These are phyloP conservation scores for Nemania sp. DNA, from an alignment of 2,329 filamentous ascomycete species.

Conservation along the genomic window DNA sequence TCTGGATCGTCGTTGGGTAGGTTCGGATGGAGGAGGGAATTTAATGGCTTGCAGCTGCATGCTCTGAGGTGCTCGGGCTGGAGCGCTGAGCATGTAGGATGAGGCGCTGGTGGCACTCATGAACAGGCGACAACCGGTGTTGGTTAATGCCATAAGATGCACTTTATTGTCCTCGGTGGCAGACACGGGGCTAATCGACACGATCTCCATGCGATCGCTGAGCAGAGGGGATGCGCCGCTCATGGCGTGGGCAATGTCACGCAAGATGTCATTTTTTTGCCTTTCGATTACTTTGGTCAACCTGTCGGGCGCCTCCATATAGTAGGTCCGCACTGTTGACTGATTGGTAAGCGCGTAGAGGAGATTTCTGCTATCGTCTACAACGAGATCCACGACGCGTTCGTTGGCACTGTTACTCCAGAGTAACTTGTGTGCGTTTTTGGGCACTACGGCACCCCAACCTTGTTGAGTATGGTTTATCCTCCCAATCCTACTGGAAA, in stretches of 20 bases:
- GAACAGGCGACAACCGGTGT: conserved; percentile 90
- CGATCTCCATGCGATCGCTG: conserved; percentile 76
- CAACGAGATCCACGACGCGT: conserved; percentile 79
- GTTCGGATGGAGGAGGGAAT: conserved; percentile 81
- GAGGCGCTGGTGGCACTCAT: conserved; percentile 88
- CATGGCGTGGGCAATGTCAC: conserved; percentile 84
- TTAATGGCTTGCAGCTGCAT: conserved; percentile 99
- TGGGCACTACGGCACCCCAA: conserved; percentile 74
- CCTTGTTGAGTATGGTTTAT: conserved; percentile 86
- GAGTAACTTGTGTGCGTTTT: conserved; percentile 59
- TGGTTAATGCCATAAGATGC: conserved; percentile 90
- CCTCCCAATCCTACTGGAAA: conserved; percentile 86
- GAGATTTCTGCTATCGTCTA: conserved; percentile 89
- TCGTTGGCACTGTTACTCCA: conserved; percentile 68
- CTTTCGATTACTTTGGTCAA: conserved; percentile 75
- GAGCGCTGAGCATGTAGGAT: conserved; percentile 71
- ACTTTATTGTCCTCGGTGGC: conserved; percentile 82
- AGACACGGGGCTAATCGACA: conserved; percentile 87
- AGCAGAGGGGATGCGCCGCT: conserved; percentile 79
- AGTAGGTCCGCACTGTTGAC: conserved; percentile 91
- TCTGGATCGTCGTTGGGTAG: conserved; percentile 45
- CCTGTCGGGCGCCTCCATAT: conserved; percentile 76
- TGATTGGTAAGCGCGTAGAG: conserved; percentile 90
- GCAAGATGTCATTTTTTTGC: conserved; percentile 69
- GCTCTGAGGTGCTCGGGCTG: conserved; percentile 80